Base-by-base conservation (phyloP, 228 moss, liverwort and hornwort species). In the Sphagnum magellanicum region DNA sequence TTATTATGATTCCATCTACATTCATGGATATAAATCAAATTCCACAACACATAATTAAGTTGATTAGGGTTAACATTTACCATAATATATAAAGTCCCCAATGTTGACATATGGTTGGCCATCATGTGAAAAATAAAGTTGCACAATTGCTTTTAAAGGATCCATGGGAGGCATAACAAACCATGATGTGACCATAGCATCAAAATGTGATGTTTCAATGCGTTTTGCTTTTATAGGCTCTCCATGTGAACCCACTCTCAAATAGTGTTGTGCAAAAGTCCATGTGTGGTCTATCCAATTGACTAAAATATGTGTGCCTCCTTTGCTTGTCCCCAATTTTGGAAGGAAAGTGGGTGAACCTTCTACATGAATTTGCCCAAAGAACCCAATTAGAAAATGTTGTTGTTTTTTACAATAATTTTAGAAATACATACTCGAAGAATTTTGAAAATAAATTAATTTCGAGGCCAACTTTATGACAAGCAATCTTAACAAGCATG, bases 21-120 rank as follows among this genome's bases (percentile, higher is more conserved):
- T 32, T 32, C 32, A 32, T 55, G 55, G 12, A 8, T 55, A 8
- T 4, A 12, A 8, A 55, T 55, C 12, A 12, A 55, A 55, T 8
- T 8, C 55, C 12, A 55, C 9, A 55, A 55, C 2, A 12, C 55
- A 32, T 32, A 32, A 32, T 55, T 12, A 55, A 55, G 12, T 55
- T 55, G 55, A 8, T 1, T 12, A 55, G 8, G 55, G 8, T 55
- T 55, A 8, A 55, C 63, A 17, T 66, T 69, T 82, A 79, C 82
- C 79, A 47, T 82, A 82, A 52, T 82, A 82, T 5, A 82, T 57
- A 68, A 79, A 82, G 67, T 76, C 75, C 51, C 79, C 76, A 70
- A 12, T 67, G 53, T 67, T 49, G 62, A 59, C 50, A 48, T 79
- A 82, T 16, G 53, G 60, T 60, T 70, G 62, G 17, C 78, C 79